Conservation (phyloP, 73 alveolate species). For the Diophrys sp. region DNA sequence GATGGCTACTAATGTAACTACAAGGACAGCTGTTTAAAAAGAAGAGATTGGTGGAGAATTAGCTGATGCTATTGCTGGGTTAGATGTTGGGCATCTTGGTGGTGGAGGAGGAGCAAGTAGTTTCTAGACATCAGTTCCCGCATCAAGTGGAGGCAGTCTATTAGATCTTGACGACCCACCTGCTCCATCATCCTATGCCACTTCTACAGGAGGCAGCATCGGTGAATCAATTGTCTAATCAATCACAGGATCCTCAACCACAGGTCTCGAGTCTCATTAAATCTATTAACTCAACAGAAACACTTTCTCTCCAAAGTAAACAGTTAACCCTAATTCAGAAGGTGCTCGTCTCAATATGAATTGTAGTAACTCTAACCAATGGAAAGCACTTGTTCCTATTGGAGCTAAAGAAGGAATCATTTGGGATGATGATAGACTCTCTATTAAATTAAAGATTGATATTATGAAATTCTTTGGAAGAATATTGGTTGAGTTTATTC, state of each 20-base stretch:
- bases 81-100: neutral
- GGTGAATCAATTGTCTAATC: no score
- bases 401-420: slow-evolving; percentile 43
- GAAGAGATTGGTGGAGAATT: neutral
- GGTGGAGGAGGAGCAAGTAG: slow-evolving; percentile 1
- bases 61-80: neutral
- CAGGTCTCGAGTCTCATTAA: slow-evolving; percentile 5
- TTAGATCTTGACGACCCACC: neutral
- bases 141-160: slow-evolving; percentile 13
- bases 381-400: slow-evolving; percentile 49
- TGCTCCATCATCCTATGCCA: no score
- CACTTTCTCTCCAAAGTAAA: slow-evolving; percentile 38
- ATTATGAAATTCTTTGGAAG: slow-evolving; percentile 29
- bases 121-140: neutral
- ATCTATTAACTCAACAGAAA: slow-evolving; percentile 26
- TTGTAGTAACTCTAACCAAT: slow-evolving; percentile 17
- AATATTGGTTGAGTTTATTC: slow-evolving; percentile 24
- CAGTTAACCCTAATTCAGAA: slow-evolving; percentile 21
- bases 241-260: no score
- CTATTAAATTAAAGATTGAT: slow-evolving; percentile 15
- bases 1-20: slow-evolving; percentile 1
- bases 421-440: slow-evolving; percentile 15
- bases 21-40: slow-evolving; percentile 3
- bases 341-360: neutral
- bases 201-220: no score